These are phyloP conservation scores for Geranium incanum DNA, from an alignment of 441 rosid species.

Conservation along the genomic window DNA sequence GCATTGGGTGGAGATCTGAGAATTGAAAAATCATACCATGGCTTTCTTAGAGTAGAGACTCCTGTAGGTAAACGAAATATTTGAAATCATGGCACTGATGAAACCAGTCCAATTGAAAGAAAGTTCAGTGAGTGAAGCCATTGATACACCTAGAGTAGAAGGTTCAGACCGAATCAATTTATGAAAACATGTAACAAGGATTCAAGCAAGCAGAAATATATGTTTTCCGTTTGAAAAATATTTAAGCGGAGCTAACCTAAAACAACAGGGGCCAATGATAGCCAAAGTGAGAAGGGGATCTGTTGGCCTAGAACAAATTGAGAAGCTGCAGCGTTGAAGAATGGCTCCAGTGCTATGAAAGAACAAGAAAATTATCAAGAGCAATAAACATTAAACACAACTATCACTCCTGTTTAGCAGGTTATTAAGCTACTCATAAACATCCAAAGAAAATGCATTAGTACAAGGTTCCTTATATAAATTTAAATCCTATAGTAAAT, in stretches of 20 bases:
- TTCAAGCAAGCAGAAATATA: too few species aligned
- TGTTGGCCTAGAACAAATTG: constrained; percentile 26
- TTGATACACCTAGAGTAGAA: constrained; percentile 4
- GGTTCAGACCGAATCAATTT: constrained; percentile 23
- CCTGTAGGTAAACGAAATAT: constrained; percentile 4
- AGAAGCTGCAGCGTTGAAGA: constrained; percentile 57
- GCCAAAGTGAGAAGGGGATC: neutral
- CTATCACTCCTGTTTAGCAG: too few species aligned
- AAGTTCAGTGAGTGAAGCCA: constrained; percentile 7
- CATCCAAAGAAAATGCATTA: neutral
- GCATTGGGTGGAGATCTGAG: neutral
- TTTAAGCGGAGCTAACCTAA: constrained; percentile 21
- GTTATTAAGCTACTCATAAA: too few species aligned
- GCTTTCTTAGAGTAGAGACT: constrained; percentile 6
- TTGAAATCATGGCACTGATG: constrained; percentile 1
- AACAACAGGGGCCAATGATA: constrained; percentile 56
- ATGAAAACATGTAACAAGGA: constrained; percentile 38
- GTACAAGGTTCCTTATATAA: neutral
- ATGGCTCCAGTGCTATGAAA: constrained; percentile 51
- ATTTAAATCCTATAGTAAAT: constrained; percentile 22
- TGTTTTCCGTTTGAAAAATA: too few species aligned
- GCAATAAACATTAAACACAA: neutral
- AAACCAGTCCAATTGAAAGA: constrained; percentile 7
- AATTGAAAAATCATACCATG: neutral
- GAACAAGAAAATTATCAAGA: too few species aligned